Evolutionary conservation across 805 yeast genomes (phyloP), one percentile per base, ranked within the genome.

Genomic region (Sungouiella thailandica): DNA sequence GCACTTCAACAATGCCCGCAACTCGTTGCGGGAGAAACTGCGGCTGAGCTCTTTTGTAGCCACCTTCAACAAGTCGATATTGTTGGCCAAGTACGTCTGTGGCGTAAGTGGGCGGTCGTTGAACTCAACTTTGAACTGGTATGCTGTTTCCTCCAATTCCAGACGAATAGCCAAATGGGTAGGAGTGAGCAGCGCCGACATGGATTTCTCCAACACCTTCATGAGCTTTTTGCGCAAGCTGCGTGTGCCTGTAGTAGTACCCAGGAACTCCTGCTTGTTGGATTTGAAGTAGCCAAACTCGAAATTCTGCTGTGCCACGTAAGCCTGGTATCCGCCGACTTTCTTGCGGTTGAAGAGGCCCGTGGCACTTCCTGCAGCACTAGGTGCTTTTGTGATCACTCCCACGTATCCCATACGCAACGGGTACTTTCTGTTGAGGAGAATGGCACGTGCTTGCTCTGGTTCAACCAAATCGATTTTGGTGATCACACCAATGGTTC

Each of bases 331-430:
- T 1, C 83, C 77, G 2, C 75, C 57, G 2, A 62, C 32, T 4
- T 52, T 38, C 37, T 64, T 65, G 41, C 81, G 66, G 13, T 61
- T 49, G 57, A 80, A 80, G 10, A 83, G 51, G 7, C 58, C 51
- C 8, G 52, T 46, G 11, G 43, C 17, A 12, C 39, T 37, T 3
- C 51, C 17, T 7, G 36, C 39, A 14, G 40, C 36, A 13, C 52
- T 63, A 5, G 93, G 95, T 0, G 84, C 73, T 44, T 78, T 83
- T 2, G 97, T 85, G 13, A 94, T 82, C n/a, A 94, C 97, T 37
- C 99, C 99, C 14, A 93, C 97, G 55, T 93, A 93, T 0, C 99
- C 99, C 95, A 93, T 85, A 49, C 74, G 79, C 40, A 93, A 65
- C 0, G 98, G 97, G 51, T 94, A 94, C 50, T 80, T 84, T 43